Conservation (phyloP, 352 stramenopile genomes). For the Phytophthora foliorum region DNA sequence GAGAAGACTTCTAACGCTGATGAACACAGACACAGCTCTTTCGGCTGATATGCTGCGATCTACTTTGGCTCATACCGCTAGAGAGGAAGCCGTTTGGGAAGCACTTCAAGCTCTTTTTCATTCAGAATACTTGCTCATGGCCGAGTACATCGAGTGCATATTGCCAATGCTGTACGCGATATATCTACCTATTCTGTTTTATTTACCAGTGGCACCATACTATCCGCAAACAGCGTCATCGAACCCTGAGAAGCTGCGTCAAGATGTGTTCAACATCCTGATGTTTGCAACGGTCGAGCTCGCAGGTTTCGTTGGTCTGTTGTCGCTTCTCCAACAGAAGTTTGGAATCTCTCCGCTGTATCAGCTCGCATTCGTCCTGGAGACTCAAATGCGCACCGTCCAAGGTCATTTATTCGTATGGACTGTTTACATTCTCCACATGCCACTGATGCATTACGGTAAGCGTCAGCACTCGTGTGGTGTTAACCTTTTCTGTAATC, state of each 20-base stretch:
- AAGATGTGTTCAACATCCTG: conserved; percentile 22
- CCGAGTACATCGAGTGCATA: conserved; percentile 43
- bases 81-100: conserved; percentile 14
- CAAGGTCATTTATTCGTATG: conserved; percentile 29
- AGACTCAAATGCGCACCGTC: conserved; percentile 23
- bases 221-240: conserved; percentile 33
- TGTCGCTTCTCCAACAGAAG: conserved; percentile 18
- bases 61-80: background rate
- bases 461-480: conserved; percentile 1
- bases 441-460: conserved; percentile 34
- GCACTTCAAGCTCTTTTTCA: conserved; percentile 38
- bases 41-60: conserved; percentile 1
- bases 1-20: conserved; percentile 6
- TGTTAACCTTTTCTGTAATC: background rate
- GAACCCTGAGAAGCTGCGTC: conserved; percentile 11
- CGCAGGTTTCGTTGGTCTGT: conserved; percentile 22
- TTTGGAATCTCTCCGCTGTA: conserved; percentile 40
- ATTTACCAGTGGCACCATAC: conserved; percentile 36
- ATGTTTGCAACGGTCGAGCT: conserved; percentile 30
- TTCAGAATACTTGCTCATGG: conserved; percentile 35
- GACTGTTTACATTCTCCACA: conserved; percentile 32
- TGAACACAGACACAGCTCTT: background rate
- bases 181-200: conserved; percentile 29
- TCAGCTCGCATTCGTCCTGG: conserved; percentile 30
- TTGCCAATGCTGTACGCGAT: conserved; percentile 38